Percentiles rank a stretch among this genome's conserved stretches.
phyloP scores from a whole-genome alignment of 139 green algal species.

The Tetratostichococcus sp. region DNA sequence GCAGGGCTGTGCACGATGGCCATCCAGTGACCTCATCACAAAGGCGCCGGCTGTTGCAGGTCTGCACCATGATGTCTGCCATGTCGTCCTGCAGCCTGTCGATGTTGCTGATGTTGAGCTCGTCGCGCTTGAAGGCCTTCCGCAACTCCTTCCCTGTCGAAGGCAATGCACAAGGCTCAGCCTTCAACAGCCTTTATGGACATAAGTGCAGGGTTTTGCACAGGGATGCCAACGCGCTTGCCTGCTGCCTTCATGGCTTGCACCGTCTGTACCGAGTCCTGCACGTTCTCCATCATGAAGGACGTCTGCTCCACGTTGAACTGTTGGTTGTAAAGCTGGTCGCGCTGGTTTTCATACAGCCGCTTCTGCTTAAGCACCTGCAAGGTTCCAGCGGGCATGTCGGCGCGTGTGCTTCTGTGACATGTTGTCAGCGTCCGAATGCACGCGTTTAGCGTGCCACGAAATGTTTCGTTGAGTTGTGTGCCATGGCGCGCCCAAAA shows the following conservation, averaged over 20 bases:
- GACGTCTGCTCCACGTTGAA: constrained; percentile 93
- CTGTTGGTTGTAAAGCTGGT: constrained; percentile 92
- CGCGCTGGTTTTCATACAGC: constrained; percentile 90
- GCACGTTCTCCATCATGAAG: constrained; percentile 47
- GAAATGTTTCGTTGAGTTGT: no score
- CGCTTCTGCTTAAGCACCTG: constrained; percentile 94
- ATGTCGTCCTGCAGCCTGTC: constrained; percentile 95
- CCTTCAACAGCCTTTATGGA: no score
- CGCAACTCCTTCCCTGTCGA: constrained; percentile 84
- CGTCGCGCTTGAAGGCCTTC: constrained; percentile 66
- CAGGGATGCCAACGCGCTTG: not conserved
- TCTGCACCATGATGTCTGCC: constrained; percentile 80
- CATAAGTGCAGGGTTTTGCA: no score
- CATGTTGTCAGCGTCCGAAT: no score
- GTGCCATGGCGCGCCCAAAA: no score
- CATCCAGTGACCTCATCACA: no score
- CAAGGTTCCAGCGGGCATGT: not conserved
- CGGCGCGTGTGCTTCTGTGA: not conserved
- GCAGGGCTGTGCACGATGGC: no score
- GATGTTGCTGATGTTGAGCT: constrained; percentile 94
- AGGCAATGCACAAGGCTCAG: no score
- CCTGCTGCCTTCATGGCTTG: constrained; percentile 30
- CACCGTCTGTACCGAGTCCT: constrained; percentile 56
- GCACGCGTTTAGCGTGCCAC: no score
- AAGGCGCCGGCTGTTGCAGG: no score